Conservation (phyloP, 139 green algal genomes). For the Coccomyxa sp. region DNA sequence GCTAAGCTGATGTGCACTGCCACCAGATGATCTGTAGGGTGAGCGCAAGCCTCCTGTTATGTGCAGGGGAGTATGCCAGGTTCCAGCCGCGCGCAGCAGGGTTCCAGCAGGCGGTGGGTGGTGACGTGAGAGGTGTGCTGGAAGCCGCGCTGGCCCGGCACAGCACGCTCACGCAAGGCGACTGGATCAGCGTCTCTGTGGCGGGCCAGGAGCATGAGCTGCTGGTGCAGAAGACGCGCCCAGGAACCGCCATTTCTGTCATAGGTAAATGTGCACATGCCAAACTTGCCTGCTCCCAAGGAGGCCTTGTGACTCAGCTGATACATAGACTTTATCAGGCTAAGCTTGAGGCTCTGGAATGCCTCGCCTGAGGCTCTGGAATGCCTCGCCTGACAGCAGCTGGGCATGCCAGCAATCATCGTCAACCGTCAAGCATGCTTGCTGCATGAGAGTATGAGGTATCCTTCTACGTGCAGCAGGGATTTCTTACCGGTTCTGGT, state of each 20-base stretch:
- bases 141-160: constrained; percentile 54
- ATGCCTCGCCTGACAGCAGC: too few relatives aligned
- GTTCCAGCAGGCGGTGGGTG: constrained; percentile 64
- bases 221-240: constrained; percentile 60
- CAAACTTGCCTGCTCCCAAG: too few relatives aligned
- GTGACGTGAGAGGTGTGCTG: constrained; percentile 48
- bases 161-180: constrained; percentile 64
- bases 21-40: too few relatives aligned
- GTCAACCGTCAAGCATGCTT: too few relatives aligned
- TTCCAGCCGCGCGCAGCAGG: constrained; percentile 59
- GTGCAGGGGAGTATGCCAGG: constrained; percentile 30
- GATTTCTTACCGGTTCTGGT: too few relatives aligned
- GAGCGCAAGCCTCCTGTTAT: neutral
- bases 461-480: too few relatives aligned
- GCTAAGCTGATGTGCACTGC: too few relatives aligned
- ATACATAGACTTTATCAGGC: too few relatives aligned
- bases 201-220: constrained; percentile 27
- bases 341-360: neutral
- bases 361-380: neutral
- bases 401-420: too few relatives aligned
- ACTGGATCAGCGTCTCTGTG: constrained; percentile 57
- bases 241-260: constrained; percentile 40
- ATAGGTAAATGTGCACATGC: constrained; percentile 29
- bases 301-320: too few relatives aligned
- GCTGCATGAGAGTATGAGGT: too few relatives aligned